Base-by-base conservation (phyloP, 2,329 filamentous ascomycete genomes). In the Aphanoascus verrucosus region DNA sequence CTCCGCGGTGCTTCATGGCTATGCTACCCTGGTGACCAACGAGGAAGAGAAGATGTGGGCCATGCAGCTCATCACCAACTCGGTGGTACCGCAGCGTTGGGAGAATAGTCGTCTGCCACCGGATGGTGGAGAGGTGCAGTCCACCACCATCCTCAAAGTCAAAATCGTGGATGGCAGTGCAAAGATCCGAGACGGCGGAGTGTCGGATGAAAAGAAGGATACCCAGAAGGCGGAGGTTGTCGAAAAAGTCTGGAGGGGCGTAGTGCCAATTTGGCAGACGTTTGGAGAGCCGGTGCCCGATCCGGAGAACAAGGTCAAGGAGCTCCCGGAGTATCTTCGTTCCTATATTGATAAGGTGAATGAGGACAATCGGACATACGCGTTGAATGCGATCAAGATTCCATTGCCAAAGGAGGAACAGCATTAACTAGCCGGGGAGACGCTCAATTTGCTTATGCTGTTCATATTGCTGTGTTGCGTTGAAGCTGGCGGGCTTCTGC, bases 41-140 rank as follows among this genome's bases (percentile, higher is more conserved):
- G 67, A 70, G 0, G 78, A 76, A 2, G 88, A 94, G 72, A 86
- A 86, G 64, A 65, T 86, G 4, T 93, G 80, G 71, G 88, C 87
- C 6, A 85, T 94, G 81, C 72, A 83, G 61, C 72, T 86, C 54
- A 84, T 94, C 65, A 94, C 88, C 1, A 78, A 94, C 66, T 76
- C 78, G 37, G 81, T 91, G 11, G 77, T 91, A 1, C 76, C 81
- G 0, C 73, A 75, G 11, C 80, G 88, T 4, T 94, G 86, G 82
- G 72, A 76, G 15, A 74, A 85, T 63, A 80, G 80, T 14, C 79
- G 88, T 3, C 72, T 82, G 5, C 86, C 87, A 3, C 86, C 87
- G 1, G 85, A 82, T 43, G 75, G 75, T 45, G 80, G 82, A 9
- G 88, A 94, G 74, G 78, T 93, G 74, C 80, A 81, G 56, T 82